These are phyloP conservation scores for Heliocybe sulcata DNA, from an alignment of 1,284 basidiomycete genomes.

Conservation along the genomic window DNA sequence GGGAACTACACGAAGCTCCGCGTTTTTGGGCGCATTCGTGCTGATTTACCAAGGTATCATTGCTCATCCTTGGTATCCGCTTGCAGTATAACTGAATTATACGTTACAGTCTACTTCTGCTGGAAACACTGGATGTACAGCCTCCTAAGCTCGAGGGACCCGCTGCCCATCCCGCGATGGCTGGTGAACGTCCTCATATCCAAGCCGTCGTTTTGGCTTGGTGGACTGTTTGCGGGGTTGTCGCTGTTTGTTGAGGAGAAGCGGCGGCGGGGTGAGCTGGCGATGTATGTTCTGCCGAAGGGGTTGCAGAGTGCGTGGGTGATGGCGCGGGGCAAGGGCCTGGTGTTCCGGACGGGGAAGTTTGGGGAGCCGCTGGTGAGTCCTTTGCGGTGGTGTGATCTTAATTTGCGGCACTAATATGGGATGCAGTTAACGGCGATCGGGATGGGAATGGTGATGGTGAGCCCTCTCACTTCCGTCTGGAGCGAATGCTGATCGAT, in stretches of 20 bases:
- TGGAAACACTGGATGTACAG: slow-evolving; percentile 56
- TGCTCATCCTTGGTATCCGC: slow-evolving; percentile 2
- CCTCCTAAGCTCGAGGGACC: slow-evolving; percentile 20
- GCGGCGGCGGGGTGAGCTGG: slow-evolving; percentile 74
- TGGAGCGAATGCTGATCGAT: not conserved
- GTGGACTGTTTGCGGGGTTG: slow-evolving; percentile 73
- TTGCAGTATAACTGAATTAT: not conserved
- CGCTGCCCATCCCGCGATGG: not conserved
- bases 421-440: slow-evolving; percentile 46
- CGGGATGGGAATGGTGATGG: slow-evolving; percentile 91
- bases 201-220: slow-evolving; percentile 68
- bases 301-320: slow-evolving; percentile 86
- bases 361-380: slow-evolving; percentile 61
- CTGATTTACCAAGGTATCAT: slow-evolving; percentile 76
- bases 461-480: slow-evolving; percentile 11
- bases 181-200: slow-evolving; percentile 48
- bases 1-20: slow-evolving; percentile 81
- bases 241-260: slow-evolving; percentile 87
- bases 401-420: too few species aligned
- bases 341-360: slow-evolving; percentile 70
- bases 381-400: slow-evolving; percentile 8
- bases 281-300: slow-evolving; percentile 95
- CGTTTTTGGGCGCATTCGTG: slow-evolving; percentile 86
- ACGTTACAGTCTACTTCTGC: slow-evolving; percentile 64
- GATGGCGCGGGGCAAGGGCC: slow-evolving; percentile 68